Evolutionary conservation across 1,139 yeast species (phyloP).

Genomic region (Diutina siamensis): DNA sequence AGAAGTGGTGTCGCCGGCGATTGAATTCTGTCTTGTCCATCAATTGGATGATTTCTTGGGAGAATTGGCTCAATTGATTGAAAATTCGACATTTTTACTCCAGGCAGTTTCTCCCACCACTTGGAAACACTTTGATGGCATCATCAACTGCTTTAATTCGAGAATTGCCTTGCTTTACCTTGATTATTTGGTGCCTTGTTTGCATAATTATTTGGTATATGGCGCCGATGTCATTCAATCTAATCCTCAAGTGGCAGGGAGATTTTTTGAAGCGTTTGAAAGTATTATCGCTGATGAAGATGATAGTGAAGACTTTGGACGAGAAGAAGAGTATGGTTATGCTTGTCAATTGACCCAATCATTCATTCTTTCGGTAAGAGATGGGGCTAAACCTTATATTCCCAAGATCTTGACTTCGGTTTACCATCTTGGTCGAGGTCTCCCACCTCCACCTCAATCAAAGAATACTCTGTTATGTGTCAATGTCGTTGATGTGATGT

Average conservation of each 20-base stretch:
- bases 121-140: slow-evolving; percentile 59
- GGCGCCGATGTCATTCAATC: slow-evolving; percentile 43
- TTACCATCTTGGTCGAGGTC: slow-evolving; percentile 9
- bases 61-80: slow-evolving; percentile 77
- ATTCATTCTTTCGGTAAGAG: slow-evolving; percentile 38
- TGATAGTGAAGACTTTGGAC: slow-evolving; percentile 22
- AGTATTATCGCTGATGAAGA: slow-evolving; percentile 28
- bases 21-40: slow-evolving; percentile 52
- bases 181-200: slow-evolving; percentile 66
- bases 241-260: slow-evolving; percentile 15
- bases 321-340: slow-evolving; percentile 30
- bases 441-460: slow-evolving; percentile 10
- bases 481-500: slow-evolving; percentile 51
- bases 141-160: slow-evolving; percentile 42
- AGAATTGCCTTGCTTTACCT: slow-evolving; percentile 50
- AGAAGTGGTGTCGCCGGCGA: slow-evolving; percentile 61
- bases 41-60: slow-evolving; percentile 69
- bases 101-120: slow-evolving; percentile 61
- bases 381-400: slow-evolving; percentile 26
- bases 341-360: slow-evolving; percentile 47
- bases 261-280: slow-evolving; percentile 23
- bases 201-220: slow-evolving; percentile 68
- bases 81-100: slow-evolving; percentile 69
- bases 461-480: slow-evolving; percentile 38
- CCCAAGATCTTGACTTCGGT: slow-evolving; percentile 26